Evolutionary conservation across 2,329 filamentous ascomycete genomes (phyloP).

Genomic region (Cladosporium sp.): DNA sequence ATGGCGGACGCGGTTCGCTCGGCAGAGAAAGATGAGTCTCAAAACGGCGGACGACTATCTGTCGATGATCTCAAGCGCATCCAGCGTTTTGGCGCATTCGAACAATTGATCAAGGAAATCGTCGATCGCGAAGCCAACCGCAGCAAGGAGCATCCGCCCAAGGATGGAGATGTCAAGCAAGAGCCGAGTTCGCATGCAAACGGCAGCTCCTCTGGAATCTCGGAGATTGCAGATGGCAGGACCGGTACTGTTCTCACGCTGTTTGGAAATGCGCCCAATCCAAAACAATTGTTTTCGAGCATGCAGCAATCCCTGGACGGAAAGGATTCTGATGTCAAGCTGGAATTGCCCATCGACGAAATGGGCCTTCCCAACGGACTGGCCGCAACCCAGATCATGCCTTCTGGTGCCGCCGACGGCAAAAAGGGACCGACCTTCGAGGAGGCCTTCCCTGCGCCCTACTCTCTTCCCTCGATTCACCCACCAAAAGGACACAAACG

Average conservation of each 20-base stretch:
- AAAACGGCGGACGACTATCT: slow-evolving; percentile 25
- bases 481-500: slow-evolving; percentile 66
- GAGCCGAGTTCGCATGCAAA: slow-evolving; percentile 16
- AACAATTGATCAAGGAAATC: slow-evolving; percentile 24
- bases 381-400: slow-evolving; percentile 62
- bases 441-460: slow-evolving; percentile 67
- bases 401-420: slow-evolving; percentile 41
- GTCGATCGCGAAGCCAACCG: slow-evolving; percentile 27
- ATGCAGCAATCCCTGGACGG: slow-evolving; percentile 50
- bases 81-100: slow-evolving; percentile 26
- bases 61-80: slow-evolving; percentile 36
- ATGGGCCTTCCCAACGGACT: slow-evolving; percentile 70
- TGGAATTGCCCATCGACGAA: slow-evolving; percentile 53
- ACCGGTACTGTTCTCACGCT: slow-evolving; percentile 67
- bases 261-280: slow-evolving; percentile 67
- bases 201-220: slow-evolving; percentile 8
- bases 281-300: slow-evolving; percentile 82
- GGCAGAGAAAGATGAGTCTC: slow-evolving; percentile 1
- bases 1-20: slow-evolving; percentile 28
- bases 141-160: slow-evolving; percentile 9
- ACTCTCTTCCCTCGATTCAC: slow-evolving; percentile 61
- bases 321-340: background rate
- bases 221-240: slow-evolving; percentile 20
- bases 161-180: slow-evolving; percentile 15
- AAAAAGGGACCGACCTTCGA: slow-evolving; percentile 62